Evolutionary conservation across 2,329 filamentous ascomycete species (phyloP).

Genomic region (Colletotrichum truncatum): DNA sequence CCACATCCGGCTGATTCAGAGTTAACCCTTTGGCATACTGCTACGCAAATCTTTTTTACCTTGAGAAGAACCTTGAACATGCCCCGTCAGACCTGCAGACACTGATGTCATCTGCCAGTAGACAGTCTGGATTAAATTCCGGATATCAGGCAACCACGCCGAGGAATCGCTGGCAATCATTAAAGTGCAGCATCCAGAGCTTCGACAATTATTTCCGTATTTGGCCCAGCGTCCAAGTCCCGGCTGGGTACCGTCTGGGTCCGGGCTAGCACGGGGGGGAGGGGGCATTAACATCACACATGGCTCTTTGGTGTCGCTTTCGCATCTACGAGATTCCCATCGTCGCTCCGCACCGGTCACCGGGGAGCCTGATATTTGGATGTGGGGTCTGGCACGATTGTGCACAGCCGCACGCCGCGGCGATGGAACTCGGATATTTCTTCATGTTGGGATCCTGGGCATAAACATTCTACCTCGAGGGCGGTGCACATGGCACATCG

Average conservation of each 20-base stretch:
- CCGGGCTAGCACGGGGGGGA: neutral
- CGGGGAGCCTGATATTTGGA: neutral
- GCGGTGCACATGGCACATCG: conserved; percentile 19
- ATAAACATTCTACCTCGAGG: neutral
- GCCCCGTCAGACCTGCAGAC: conserved; percentile 2
- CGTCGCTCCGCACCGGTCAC: neutral
- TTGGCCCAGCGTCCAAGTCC: neutral
- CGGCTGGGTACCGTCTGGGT: neutral
- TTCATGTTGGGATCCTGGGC: neutral
- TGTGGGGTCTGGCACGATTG: conserved; percentile 13
- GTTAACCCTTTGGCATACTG: neutral
- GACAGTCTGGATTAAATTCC: neutral
- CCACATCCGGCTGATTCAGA: conserved; percentile 7
- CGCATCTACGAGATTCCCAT: conserved; percentile 1
- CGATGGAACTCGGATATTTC: conserved; percentile 4
- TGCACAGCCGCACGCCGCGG: conserved; percentile 26
- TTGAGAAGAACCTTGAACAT: conserved; percentile 1
- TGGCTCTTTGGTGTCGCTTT: neutral
- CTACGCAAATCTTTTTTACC: neutral
- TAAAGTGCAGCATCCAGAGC: neutral
- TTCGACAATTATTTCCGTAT: neutral
- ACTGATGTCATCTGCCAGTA: conserved; percentile 28
- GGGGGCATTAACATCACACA: neutral
- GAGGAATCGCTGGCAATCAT: neutral
- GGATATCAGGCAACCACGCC: neutral